phyloP scores from a whole-genome alignment of 106 monocot species.

The Phalaenopsis equestris region DNA sequence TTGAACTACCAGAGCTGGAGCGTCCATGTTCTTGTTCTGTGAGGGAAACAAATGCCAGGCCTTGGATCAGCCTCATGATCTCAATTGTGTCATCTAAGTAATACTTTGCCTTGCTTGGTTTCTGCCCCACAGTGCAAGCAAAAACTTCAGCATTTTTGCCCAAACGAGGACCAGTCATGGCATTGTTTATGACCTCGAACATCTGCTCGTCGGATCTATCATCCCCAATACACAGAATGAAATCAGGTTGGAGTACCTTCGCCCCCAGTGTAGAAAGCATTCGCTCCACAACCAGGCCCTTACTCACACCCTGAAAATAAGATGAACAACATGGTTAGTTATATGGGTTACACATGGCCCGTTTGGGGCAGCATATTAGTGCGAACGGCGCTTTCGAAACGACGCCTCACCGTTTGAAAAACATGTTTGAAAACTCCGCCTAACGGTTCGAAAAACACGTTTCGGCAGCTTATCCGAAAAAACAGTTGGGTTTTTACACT shows the following conservation, averaged over 20 bases:
- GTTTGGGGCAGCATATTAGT: no score
- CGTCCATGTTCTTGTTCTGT: constrained; percentile 14
- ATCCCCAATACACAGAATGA: constrained; percentile 56
- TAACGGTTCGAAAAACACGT: no score
- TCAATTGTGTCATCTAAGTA: constrained; percentile 55
- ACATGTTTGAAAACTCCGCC: no score
- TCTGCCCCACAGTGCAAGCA: constrained; percentile 61
- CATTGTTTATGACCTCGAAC: constrained; percentile 49
- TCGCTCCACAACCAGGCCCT: constrained; percentile 50
- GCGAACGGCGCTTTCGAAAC: no score
- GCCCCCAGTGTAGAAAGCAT: constrained; percentile 31
- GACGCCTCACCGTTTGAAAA: no score
- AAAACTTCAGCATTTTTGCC: constrained; percentile 36
- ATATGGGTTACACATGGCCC: not conserved
- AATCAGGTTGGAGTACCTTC: constrained; percentile 35
- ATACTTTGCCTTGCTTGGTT: constrained; percentile 68
- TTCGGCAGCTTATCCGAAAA: no score
- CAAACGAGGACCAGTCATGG: constrained; percentile 16
- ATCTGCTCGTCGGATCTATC: constrained; percentile 71
- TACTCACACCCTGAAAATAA: constrained; percentile 50
- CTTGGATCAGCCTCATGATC: constrained; percentile 49
- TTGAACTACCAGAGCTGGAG: not conserved
- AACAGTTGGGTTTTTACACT: no score
- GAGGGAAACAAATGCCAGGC: constrained; percentile 27
- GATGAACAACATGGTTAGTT: not conserved